Conservation (phyloP, 306 rosid genomes). For the Crotalaria pallida region DNA sequence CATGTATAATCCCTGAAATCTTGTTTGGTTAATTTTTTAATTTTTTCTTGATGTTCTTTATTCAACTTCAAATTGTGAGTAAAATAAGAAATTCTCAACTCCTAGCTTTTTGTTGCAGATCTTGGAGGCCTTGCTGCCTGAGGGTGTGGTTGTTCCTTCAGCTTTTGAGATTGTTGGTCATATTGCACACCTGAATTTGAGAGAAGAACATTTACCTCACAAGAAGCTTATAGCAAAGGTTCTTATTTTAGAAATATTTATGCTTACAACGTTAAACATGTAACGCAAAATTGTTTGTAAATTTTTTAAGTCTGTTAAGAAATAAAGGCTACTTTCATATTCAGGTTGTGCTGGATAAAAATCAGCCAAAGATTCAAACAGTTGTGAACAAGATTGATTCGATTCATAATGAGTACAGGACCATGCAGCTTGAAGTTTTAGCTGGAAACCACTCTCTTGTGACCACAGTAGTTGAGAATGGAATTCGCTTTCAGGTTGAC, state of each 20-base stretch:
- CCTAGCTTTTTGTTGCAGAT: constrained; percentile 47
- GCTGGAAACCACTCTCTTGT: constrained; percentile 94
- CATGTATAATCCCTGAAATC: not conserved
- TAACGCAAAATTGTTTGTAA: not conserved
- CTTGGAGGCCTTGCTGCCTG: constrained; percentile 74
- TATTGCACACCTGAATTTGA: constrained; percentile 85
- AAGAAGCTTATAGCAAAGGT: constrained; percentile 90
- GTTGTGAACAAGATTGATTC: constrained; percentile 81
- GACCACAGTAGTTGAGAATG: constrained; percentile 81
- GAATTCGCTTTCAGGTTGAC: constrained; percentile 84
- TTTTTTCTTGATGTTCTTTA: not conserved
- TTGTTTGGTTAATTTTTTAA: not conserved
- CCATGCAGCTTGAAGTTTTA: constrained; percentile 94
- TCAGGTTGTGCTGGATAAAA: constrained; percentile 90
- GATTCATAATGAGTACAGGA: constrained; percentile 85
- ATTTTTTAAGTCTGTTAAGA: constrained; percentile 16
- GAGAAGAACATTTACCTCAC: constrained; percentile 78
- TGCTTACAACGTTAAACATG: not conserved
- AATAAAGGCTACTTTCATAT: constrained; percentile 18
- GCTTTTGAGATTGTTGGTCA: constrained; percentile 89
- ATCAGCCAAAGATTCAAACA: constrained; percentile 81
- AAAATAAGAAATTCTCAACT: not conserved
- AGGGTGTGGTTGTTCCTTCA: constrained; percentile 67
- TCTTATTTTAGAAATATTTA: not conserved
- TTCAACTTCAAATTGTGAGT: constrained; percentile 1